Conservation (phyloP, 805 yeast species). For the Debaryomyces castellii region DNA sequence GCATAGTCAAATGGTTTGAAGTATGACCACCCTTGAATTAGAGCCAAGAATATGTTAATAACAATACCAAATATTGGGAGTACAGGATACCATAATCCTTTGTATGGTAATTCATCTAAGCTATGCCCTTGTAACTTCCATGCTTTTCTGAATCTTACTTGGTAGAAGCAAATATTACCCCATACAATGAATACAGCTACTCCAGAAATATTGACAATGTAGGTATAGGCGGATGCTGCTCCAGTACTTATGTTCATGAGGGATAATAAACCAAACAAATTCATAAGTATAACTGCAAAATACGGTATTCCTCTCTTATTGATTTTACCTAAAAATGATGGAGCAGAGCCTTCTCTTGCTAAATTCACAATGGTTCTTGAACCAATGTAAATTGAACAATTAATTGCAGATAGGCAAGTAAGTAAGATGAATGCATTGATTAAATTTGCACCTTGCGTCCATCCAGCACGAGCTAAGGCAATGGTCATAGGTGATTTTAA, state of each 20-base stretch:
- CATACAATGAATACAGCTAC: conserved; percentile 69
- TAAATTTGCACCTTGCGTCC: conserved; percentile 48
- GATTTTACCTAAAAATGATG: conserved; percentile 50
- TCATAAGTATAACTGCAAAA: conserved; percentile 54
- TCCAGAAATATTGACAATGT: conserved; percentile 52
- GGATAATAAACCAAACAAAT: conserved; percentile 54
- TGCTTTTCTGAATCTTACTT: conserved; percentile 53
- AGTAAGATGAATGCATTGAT: conserved; percentile 62
- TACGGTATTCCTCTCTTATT: conserved; percentile 65
- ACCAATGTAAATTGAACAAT: conserved; percentile 67
- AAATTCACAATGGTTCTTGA: conserved; percentile 65
- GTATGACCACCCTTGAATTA: conserved; percentile 67
- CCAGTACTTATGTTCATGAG: conserved; percentile 57
- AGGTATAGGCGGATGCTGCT: conserved; percentile 54
- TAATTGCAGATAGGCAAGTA: conserved; percentile 68
- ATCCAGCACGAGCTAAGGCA: conserved; percentile 40
- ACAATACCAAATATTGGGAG: conserved; percentile 49
- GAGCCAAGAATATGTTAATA: conserved; percentile 51
- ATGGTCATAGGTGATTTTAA: conserved; percentile 34
- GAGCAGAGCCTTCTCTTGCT: conserved; percentile 63
- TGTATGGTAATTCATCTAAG: conserved; percentile 33
- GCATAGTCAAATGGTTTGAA: conserved; percentile 55
- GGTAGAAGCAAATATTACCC: conserved; percentile 58
- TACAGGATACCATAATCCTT: conserved; percentile 48
- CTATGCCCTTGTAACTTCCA: conserved; percentile 38